Percentiles rank a stretch among this genome's conserved stretches.
phyloP scores from a whole-genome alignment of 768 basidiomycete species.

The Termitomyces sp. region DNA sequence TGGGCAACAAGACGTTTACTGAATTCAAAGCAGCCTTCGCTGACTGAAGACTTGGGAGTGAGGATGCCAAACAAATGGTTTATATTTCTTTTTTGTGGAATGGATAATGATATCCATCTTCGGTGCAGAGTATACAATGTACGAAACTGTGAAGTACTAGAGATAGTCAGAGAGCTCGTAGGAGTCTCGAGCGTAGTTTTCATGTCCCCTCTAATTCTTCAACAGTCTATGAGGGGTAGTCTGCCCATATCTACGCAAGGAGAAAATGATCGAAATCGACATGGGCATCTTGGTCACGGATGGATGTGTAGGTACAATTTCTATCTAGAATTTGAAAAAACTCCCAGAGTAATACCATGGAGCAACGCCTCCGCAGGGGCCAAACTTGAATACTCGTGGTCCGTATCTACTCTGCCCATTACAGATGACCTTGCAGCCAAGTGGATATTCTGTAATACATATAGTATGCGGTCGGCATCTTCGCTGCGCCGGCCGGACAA shows the following conservation, averaged over 20 bases:
- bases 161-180: background rate
- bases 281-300: no score
- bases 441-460: background rate
- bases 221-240: background rate
- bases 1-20: conserved; percentile 24
- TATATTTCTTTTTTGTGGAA: background rate
- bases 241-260: background rate
- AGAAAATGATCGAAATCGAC: background rate
- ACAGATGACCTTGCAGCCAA: background rate
- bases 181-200: no score
- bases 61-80: background rate
- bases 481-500: no score
- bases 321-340: no score
- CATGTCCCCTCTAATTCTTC: no score
- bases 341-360: no score
- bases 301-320: no score
- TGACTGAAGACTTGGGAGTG: background rate
- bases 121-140: background rate
- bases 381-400: background rate
- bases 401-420: background rate
- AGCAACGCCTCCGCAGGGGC: background rate
- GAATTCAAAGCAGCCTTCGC: conserved; percentile 18
- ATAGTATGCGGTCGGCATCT: background rate
- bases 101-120: background rate
- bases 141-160: background rate